Base-by-base conservation (phyloP, 2,329 filamentous ascomycete species). In the Trichoderma arundinaceum region DNA sequence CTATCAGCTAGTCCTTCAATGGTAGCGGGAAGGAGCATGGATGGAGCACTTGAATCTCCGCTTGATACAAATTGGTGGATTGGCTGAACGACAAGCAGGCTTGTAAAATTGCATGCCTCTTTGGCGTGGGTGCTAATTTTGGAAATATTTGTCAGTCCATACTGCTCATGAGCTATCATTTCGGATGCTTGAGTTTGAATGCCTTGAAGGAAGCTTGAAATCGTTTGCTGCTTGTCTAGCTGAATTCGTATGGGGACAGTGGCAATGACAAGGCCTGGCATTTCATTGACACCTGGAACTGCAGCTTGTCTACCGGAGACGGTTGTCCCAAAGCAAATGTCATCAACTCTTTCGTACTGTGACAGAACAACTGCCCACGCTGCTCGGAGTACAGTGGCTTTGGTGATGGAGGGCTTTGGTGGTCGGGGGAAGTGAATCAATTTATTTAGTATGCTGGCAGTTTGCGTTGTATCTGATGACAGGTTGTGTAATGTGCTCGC, bases 301-400 rank as follows among this genome's bases (percentile, higher is more conserved):
- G 67, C 63, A 1, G 69, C 68, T 15, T 73, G 66, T 10, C 71
- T 66, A 9, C 72, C 72, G 1, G 67, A 69, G 1, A 70, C 56
- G 2, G 69, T 67, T 2, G 66, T 62, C 2, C 72, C 72, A 49
- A 72, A 74, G 3, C 69, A n/a, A 8, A 73, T 57, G 38, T 67
- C 59, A 13, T 65, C 35, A n/a, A 58, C 74, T 62, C 10, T 72
- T 67, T 78, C 72, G 52, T 80, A 79, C 1, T 76, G 67, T 0
- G 75, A 72, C 1, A 79, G 71, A 4, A 79, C 33, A 1, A 67
- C 12, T 13, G 63, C 56, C 63, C 63, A 65, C 13, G 56, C 35
- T 8, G 63, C 56, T n/a, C 63, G 63, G 2, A 65, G n/a, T 3
- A 65, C 13, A 1, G 66, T 68, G 3, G 70, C 65, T 1, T 66